These are phyloP conservation scores for Euphorbia corollata DNA, from an alignment of 441 rosid genomes.

Conservation along the genomic window DNA sequence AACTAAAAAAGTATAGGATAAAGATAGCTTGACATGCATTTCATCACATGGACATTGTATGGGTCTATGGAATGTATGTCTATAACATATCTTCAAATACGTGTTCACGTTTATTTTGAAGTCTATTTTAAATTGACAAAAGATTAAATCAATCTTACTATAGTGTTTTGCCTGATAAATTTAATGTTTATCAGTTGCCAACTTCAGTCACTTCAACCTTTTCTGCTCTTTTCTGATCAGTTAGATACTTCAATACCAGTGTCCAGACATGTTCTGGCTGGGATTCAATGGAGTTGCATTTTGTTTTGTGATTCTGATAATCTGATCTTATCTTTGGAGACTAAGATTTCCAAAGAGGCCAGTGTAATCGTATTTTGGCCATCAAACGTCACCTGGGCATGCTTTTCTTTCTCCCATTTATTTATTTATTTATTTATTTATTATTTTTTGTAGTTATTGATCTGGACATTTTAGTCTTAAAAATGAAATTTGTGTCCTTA, in stretches of 20 bases:
- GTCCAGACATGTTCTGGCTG: background rate
- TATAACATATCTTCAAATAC: background rate
- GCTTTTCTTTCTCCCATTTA: no score
- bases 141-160: background rate
- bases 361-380: background rate
- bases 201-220: background rate
- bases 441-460: no score
- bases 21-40: background rate
- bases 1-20: background rate
- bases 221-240: background rate
- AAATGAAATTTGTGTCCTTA: background rate
- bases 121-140: background rate
- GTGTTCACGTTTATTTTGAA: background rate
- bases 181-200: background rate
- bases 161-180: background rate
- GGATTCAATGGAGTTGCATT: background rate
- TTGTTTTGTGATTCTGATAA: background rate
- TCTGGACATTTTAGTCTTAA: background rate
- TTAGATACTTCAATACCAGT: background rate
- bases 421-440: no score
- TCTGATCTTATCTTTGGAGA: background rate
- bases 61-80: background rate
- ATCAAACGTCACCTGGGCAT: background rate
- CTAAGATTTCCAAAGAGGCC: background rate
- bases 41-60: background rate